Evolutionary conservation across 768 basidiomycete species (phyloP).

Genomic region (Macrolepiota albuminosa): DNA sequence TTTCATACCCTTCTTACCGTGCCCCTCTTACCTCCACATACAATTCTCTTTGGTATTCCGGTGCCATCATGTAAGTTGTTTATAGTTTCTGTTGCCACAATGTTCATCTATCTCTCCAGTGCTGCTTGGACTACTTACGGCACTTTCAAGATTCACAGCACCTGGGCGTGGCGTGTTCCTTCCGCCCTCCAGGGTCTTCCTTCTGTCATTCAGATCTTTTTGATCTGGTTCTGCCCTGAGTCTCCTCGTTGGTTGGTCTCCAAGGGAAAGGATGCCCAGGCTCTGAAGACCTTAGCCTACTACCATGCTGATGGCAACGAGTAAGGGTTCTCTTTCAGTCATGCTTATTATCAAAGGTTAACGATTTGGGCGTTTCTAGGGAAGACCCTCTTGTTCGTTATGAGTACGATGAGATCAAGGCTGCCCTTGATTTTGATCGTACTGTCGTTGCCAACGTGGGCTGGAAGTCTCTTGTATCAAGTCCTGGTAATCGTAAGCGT

Average conservation of each 20-base stretch:
- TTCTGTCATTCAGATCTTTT: conserved; percentile 56
- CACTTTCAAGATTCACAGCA: conserved; percentile 60
- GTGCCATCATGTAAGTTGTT: conserved; percentile 51
- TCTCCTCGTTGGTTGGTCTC: conserved; percentile 80
- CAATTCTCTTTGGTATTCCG: conserved; percentile 86
- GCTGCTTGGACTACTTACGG: conserved; percentile 87
- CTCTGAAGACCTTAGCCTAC: conserved; percentile 66
- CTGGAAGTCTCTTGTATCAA: conserved; percentile 65
- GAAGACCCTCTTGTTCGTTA: conserved; percentile 65
- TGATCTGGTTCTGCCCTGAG: conserved; percentile 74
- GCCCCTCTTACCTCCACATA: conserved; percentile 73
- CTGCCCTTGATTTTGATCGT: conserved; percentile 67
- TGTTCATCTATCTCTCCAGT: conserved; percentile 32
- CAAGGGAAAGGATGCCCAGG: conserved; percentile 69
- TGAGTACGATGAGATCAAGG: conserved; percentile 79
- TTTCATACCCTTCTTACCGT: conserved; percentile 83
- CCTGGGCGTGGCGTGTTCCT: conserved; percentile 84
- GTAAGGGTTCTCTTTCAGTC: conserved; percentile 24
- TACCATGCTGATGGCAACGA: conserved; percentile 78
- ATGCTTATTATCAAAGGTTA: not conserved
- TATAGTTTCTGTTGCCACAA: not conserved
- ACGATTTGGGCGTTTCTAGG: conserved; percentile 19
- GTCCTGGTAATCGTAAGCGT: conserved; percentile 69
- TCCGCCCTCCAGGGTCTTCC: conserved; percentile 70
- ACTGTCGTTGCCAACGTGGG: conserved; percentile 53